phyloP scores from a whole-genome alignment of 2,329 filamentous ascomycete species.

The Aspergillus versicolor region DNA sequence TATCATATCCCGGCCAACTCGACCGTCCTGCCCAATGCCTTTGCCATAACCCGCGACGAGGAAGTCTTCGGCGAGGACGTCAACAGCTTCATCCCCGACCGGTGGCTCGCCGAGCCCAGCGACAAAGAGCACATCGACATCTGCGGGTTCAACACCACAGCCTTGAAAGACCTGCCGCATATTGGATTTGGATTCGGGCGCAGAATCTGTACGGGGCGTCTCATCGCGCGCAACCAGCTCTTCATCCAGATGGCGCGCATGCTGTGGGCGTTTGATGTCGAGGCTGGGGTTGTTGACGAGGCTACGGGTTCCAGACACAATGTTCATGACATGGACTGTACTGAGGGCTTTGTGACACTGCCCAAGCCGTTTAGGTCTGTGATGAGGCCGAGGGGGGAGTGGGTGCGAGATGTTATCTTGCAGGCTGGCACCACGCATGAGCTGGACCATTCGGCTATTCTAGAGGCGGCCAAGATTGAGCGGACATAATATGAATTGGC shows the following conservation, averaged over 20 bases:
- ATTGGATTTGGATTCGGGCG: neutral
- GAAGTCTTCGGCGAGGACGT: neutral
- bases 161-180: neutral
- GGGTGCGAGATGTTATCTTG: neutral
- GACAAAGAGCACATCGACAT: neutral
- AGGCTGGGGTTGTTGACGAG: neutral
- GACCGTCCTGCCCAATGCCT: neutral
- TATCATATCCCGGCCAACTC: slow-evolving; percentile 1
- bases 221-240: slow-evolving; percentile 1
- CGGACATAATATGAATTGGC: no score
- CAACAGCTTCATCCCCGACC: neutral
- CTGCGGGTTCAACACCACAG: neutral
- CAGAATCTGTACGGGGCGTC: neutral
- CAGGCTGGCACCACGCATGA: neutral
- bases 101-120: neutral
- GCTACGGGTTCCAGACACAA: neutral
- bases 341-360: neutral
- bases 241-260: slow-evolving; percentile 6
- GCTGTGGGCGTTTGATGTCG: slow-evolving; percentile 1
- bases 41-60: neutral
- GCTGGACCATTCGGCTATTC: neutral
- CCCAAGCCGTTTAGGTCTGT: slow-evolving; percentile 2
- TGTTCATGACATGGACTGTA: slow-evolving; percentile 1
- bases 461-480: neutral
- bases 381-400: neutral